Percentiles rank a stretch among this genome's conserved stretches.
phyloP scores from a whole-genome alignment of 371 early-diverging fungal species.

The Blakeslea trispora region DNA sequence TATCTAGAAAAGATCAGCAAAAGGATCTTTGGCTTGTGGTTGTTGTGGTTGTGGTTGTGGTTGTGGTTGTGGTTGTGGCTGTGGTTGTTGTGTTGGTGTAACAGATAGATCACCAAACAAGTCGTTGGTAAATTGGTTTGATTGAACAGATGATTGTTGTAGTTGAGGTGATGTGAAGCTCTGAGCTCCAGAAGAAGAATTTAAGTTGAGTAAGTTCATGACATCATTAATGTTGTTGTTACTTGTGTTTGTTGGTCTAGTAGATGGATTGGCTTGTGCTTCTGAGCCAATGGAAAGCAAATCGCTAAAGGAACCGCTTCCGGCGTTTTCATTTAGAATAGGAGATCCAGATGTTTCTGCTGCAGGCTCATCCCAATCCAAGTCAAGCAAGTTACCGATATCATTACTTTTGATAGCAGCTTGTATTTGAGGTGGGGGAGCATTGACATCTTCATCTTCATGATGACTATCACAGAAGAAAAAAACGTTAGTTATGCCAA shows the following conservation, averaged over 20 bases:
- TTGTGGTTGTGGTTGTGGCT: slow-evolving; percentile 9
- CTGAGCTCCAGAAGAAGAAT: slow-evolving; percentile 12
- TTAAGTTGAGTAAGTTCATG: slow-evolving; percentile 35
- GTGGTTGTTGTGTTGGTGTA: slow-evolving; percentile 2
- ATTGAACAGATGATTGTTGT: slow-evolving; percentile 7
- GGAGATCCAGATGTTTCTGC: slow-evolving; percentile 32
- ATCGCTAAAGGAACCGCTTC: slow-evolving; percentile 22
- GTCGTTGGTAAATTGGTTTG: slow-evolving; percentile 22
- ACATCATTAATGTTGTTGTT: slow-evolving; percentile 38
- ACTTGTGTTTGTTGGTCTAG: slow-evolving; percentile 8
- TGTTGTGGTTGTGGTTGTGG: slow-evolving; percentile 8
- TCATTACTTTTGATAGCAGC: slow-evolving; percentile 59
- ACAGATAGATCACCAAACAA: slow-evolving; percentile 14
- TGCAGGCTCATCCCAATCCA: slow-evolving; percentile 51
- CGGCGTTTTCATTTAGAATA: slow-evolving; percentile 12
- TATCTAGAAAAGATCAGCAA: slow-evolving; percentile 36
- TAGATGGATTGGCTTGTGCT: slow-evolving; percentile 4
- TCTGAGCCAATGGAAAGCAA: slow-evolving; percentile 35
- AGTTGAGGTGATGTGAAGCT: slow-evolving; percentile 8
- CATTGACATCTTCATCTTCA: slow-evolving; percentile 58
- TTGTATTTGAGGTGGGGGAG: slow-evolving; percentile 51
- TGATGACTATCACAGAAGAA: slow-evolving; percentile 34
- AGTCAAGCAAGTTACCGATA: slow-evolving; percentile 56
- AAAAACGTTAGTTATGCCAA: no score
- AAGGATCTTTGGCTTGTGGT: slow-evolving; percentile 28